A percentile compares a stretch with the other conserved stretches of the same genome.
Conservation (phyloP, 2,329 filamentous ascomycete genomes). For the Aureobasidium sp. region DNA sequence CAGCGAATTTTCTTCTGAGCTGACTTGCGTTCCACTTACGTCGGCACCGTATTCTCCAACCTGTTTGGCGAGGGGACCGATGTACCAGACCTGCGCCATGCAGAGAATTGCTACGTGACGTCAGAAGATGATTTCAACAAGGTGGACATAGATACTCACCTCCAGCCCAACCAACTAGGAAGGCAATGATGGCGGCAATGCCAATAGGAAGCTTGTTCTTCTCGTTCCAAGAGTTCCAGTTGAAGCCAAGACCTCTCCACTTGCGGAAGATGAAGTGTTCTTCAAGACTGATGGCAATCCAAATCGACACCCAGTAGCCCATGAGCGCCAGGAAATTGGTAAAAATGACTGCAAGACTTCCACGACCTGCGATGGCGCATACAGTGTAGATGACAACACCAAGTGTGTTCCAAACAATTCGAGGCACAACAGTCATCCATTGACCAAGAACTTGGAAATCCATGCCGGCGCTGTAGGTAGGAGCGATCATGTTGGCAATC, state of each 20-base stretch:
- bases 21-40: slow-evolving; percentile 29
- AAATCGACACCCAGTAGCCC: slow-evolving; percentile 62
- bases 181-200: slow-evolving; percentile 51
- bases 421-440: slow-evolving; percentile 49
- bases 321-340: slow-evolving; percentile 62
- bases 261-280: slow-evolving; percentile 56
- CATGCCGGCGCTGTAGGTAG: slow-evolving; percentile 57
- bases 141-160: slow-evolving; percentile 15
- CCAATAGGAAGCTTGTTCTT: slow-evolving; percentile 51
- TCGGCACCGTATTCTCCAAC: slow-evolving; percentile 51
- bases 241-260: slow-evolving; percentile 37
- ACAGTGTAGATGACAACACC: slow-evolving; percentile 55
- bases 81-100: slow-evolving; percentile 64
- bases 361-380: slow-evolving; percentile 54
- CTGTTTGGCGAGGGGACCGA: slow-evolving; percentile 51
- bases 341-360: slow-evolving; percentile 54
- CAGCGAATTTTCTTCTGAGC: neutral
- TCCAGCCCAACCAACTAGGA: slow-evolving; percentile 56
- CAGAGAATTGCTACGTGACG: slow-evolving; percentile 40
- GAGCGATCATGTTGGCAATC: slow-evolving; percentile 57
- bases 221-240: slow-evolving; percentile 55
- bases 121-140: slow-evolving; percentile 18
- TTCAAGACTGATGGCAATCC: slow-evolving; percentile 53
- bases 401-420: slow-evolving; percentile 56
- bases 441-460: slow-evolving; percentile 58